phyloP scores from a whole-genome alignment of 805 yeast species.

The Starmera dryadoides region DNA sequence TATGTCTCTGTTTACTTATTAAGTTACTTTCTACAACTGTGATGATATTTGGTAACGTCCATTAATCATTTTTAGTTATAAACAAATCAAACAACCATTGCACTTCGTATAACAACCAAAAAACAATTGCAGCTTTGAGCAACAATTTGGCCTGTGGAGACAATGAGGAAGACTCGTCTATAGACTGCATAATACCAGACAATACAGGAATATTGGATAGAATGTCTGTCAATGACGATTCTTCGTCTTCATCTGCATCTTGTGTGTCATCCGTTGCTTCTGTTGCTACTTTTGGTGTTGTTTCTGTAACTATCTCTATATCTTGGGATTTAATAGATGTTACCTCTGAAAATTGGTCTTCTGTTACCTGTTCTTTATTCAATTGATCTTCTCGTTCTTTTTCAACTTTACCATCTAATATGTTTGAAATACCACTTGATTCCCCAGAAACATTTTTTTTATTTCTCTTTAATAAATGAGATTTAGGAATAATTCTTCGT shows the following conservation, averaged over 20 bases:
- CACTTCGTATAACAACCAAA: slow-evolving; percentile 26
- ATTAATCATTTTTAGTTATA: too few species aligned
- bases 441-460: too few species aligned
- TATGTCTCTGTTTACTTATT: too few species aligned
- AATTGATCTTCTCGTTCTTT: background rate
- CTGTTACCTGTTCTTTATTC: too few species aligned
- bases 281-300: background rate
- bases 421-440: too few species aligned
- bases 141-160: slow-evolving; percentile 5
- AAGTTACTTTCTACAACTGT: too few species aligned
- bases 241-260: slow-evolving; percentile 1
- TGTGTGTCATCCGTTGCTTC: background rate
- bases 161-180: background rate
- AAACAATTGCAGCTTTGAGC: slow-evolving; percentile 17
- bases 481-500: too few species aligned
- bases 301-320: background rate
- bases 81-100: slow-evolving; percentile 15
- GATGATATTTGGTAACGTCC: too few species aligned
- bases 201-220: background rate
- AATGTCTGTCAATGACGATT: background rate
- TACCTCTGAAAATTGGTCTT: too few species aligned
- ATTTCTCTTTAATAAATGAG: too few species aligned
- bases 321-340: background rate
- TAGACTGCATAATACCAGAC: background rate
- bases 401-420: too few species aligned